Conservation (phyloP, 148 eudicot genomes). For the Rhododendron griersonianum region DNA sequence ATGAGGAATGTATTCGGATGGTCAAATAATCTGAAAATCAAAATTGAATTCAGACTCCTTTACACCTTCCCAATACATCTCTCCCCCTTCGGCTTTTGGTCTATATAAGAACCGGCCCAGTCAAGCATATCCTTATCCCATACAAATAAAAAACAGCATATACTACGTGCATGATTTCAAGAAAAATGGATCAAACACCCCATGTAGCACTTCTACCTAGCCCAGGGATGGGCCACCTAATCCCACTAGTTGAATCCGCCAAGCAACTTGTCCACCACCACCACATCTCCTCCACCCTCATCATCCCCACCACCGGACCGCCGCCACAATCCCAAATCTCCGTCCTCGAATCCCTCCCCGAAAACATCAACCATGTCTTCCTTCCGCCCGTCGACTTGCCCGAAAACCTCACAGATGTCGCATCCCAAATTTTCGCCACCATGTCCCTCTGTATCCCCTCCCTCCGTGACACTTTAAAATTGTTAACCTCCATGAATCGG, state of each 20-base stretch:
- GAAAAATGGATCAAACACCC: conserved; percentile 7
- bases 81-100: too few species aligned
- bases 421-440: not conserved
- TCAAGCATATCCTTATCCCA: too few species aligned
- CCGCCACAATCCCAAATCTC: conserved; percentile 25
- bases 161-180: not conserved
- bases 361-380: conserved; percentile 9
- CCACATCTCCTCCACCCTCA: conserved; percentile 30
- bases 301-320: conserved; percentile 30
- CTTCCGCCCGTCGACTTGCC: conserved; percentile 7
- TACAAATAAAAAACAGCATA: not conserved
- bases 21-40: too few species aligned
- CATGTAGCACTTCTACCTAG: conserved; percentile 46
- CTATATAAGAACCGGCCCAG: too few species aligned
- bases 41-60: too few species aligned
- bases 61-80: too few species aligned
- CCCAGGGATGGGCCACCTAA: conserved; percentile 61
- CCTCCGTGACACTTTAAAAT: not conserved
- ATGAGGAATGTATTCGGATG: too few species aligned
- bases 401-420: not conserved
- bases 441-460: not conserved
- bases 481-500: not conserved
- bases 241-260: conserved; percentile 38
- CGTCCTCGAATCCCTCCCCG: conserved; percentile 29
- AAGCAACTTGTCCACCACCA: conserved; percentile 21